Conservation (phyloP, 192 early-diverging fungal species). For the Backusella mclennaniae region DNA sequence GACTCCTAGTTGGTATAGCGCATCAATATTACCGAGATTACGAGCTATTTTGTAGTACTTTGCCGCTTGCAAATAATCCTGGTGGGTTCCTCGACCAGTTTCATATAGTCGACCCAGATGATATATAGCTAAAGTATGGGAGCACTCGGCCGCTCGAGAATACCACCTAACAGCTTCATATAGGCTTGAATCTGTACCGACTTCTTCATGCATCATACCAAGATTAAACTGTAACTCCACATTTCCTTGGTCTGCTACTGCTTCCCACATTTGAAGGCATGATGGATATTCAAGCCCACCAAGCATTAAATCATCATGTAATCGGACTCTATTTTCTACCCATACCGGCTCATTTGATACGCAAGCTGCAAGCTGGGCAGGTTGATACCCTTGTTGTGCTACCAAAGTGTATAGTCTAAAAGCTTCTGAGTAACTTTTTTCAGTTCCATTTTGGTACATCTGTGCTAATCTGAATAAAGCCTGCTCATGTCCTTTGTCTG, state of each 20-base stretch:
- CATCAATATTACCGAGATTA: not conserved
- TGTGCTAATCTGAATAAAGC: not conserved
- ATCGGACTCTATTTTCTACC: not conserved
- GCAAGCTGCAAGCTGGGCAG: not conserved
- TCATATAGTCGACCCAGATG: not conserved
- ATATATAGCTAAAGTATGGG: not conserved
- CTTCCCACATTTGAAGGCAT: not conserved
- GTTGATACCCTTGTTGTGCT: not conserved
- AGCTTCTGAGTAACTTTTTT: not conserved
- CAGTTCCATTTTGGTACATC: not conserved
- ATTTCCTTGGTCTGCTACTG: not conserved
- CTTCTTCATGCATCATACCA: not conserved
- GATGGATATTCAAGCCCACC: not conserved
- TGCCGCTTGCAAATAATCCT: not conserved
- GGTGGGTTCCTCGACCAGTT: not conserved
- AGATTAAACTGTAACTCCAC: not conserved
- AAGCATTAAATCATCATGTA: not conserved
- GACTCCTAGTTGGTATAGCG: not conserved
- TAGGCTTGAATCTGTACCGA: not conserved
- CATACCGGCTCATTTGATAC: not conserved
- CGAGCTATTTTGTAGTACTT: not conserved
- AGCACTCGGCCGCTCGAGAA: not conserved
- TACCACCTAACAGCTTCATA: not conserved
- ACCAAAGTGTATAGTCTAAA: not conserved
- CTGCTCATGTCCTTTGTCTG: not conserved